phyloP scores from a whole-genome alignment of 2,329 filamentous ascomycete genomes.

The Alternaria tenuissima region DNA sequence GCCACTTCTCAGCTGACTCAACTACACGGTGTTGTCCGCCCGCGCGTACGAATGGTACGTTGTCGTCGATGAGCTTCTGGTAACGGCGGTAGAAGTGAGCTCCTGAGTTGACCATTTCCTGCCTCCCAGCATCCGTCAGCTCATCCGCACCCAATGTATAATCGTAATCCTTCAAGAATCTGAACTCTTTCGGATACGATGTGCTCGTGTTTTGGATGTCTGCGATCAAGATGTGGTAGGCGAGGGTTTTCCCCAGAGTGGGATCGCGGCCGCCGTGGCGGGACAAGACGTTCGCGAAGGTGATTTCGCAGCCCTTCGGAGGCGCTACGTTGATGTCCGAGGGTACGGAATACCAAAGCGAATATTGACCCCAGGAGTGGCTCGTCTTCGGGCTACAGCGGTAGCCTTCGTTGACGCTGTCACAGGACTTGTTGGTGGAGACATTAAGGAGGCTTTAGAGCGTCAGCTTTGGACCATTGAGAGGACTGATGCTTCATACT shows the following conservation, averaged over 20 bases:
- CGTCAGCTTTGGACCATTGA: constrained; percentile 17
- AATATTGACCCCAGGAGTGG: constrained; percentile 86
- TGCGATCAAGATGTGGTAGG: constrained; percentile 70
- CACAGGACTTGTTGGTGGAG: constrained; percentile 54
- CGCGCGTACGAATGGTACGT: constrained; percentile 75
- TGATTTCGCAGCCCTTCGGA: constrained; percentile 75
- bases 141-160: constrained; percentile 76
- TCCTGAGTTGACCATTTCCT: constrained; percentile 78
- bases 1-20: constrained; percentile 78
- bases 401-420: constrained; percentile 65
- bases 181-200: constrained; percentile 68
- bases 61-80: constrained; percentile 63
- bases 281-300: constrained; percentile 81
- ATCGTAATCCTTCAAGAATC: constrained; percentile 75
- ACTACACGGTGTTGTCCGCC: constrained; percentile 76
- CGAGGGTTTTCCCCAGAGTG: constrained; percentile 70
- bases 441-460: constrained; percentile 26
- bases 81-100: constrained; percentile 80
- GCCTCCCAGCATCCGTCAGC: constrained; percentile 72
- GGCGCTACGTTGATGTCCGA: constrained; percentile 68
- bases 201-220: constrained; percentile 68
- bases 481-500: constrained; percentile 24
- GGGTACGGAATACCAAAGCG: constrained; percentile 80
- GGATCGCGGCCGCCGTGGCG: constrained; percentile 87
- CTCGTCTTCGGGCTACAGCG: constrained; percentile 69